A percentile compares a stretch with the other conserved stretches of the same genome.
phyloP scores from a whole-genome alignment of 306 rosid genomes.

The Cicer judaicum region DNA sequence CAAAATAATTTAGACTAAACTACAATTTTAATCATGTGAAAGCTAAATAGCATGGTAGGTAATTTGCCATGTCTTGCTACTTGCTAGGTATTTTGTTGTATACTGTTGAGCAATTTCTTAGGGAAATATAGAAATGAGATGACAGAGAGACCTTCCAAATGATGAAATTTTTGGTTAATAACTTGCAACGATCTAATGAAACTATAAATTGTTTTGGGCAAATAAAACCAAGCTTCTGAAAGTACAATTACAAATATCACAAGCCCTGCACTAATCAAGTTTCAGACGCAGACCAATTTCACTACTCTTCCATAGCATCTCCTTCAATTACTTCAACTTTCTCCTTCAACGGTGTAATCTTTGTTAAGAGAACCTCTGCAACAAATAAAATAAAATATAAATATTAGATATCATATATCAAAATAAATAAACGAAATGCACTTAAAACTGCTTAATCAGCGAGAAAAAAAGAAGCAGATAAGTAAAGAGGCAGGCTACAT shows the following conservation, averaged over 20 bases:
- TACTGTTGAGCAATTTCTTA: background rate
- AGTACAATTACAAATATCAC: slow-evolving; percentile 28
- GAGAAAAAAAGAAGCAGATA: background rate
- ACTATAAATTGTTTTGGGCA: background rate
- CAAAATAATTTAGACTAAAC: too few species aligned
- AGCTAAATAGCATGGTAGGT: too few species aligned
- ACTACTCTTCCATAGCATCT: slow-evolving; percentile 90
- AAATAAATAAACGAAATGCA: background rate
- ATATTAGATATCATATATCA: slow-evolving; percentile 26
- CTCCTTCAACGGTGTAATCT: slow-evolving; percentile 73
- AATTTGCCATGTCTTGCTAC: too few species aligned
- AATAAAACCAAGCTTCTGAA: slow-evolving; percentile 16
- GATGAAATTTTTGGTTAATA: slow-evolving; percentile 13
- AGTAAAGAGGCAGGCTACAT: too few species aligned
- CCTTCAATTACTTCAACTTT: slow-evolving; percentile 72
- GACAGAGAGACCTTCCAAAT: background rate
- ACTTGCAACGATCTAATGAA: slow-evolving; percentile 23
- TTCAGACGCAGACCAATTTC: slow-evolving; percentile 4
- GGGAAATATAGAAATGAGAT: background rate
- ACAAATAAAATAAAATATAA: slow-evolving; percentile 32
- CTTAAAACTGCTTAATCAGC: slow-evolving; percentile 5
- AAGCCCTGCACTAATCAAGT: slow-evolving; percentile 34
- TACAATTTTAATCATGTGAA: too few species aligned
- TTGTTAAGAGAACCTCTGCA: slow-evolving; percentile 86
- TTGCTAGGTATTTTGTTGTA: too few species aligned